Percentiles rank a stretch among this genome's conserved stretches.
Evolutionary conservation across 345 rosid species (phyloP).

Genomic region (Pugionium cornutum): DNA sequence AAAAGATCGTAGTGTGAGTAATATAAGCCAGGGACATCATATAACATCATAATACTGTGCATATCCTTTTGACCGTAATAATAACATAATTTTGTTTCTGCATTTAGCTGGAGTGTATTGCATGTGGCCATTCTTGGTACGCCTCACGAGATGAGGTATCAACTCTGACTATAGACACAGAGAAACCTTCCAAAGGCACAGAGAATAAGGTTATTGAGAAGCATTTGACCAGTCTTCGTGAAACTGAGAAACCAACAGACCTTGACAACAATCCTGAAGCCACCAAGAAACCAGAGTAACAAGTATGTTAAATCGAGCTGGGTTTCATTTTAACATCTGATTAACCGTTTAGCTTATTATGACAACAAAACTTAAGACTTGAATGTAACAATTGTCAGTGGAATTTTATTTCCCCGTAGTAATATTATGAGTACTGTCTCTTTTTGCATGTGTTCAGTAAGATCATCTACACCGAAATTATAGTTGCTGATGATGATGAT

Average conservation of each 20-base stretch:
- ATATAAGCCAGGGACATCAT: not conserved
- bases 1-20: not conserved
- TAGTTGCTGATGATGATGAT: not conserved
- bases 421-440: not conserved
- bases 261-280: constrained; percentile 48
- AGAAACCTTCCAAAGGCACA: constrained; percentile 49
- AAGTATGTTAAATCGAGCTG: not conserved
- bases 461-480: too few relatives aligned
- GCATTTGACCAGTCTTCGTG: constrained; percentile 61
- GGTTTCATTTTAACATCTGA: constrained; percentile 13
- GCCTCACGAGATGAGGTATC: constrained; percentile 86
- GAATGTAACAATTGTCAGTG: constrained; percentile 6
- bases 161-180: constrained; percentile 65
- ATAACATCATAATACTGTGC: not conserved
- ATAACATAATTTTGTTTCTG: constrained; percentile 27
- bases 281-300: constrained; percentile 43
- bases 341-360: constrained; percentile 17
- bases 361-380: not conserved
- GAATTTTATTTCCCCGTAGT: not conserved
- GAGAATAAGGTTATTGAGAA: constrained; percentile 63
- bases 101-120: constrained; percentile 74
- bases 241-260: constrained; percentile 49
- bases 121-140: constrained; percentile 91
- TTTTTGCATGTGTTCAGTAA: not conserved
- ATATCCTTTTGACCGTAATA: not conserved